These are phyloP conservation scores for Septoria linicola DNA, from an alignment of 2,329 filamentous ascomycete species.

Conservation along the genomic window DNA sequence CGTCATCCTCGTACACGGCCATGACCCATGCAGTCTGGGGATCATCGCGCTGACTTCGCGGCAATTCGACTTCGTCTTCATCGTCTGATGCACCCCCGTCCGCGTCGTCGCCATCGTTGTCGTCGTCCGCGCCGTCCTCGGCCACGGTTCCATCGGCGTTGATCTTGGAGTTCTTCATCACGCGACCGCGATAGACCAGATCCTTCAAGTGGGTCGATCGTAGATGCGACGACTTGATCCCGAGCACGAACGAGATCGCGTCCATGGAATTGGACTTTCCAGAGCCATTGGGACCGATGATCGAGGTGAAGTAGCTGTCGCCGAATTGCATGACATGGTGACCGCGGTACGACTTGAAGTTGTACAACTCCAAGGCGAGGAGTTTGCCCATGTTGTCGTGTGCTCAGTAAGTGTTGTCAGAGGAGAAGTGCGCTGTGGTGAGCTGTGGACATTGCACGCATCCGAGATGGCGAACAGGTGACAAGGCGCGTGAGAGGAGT, in stretches of 20 bases:
- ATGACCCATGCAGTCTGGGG: constrained; percentile 98
- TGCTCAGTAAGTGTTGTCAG: not conserved
- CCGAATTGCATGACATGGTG: constrained; percentile 93
- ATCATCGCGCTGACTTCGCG: constrained; percentile 68
- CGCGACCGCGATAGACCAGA: constrained; percentile 90
- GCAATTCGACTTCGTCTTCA: constrained; percentile 52
- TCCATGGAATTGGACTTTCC: constrained; percentile 99
- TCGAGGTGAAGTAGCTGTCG: constrained; percentile 98
- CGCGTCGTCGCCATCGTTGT: constrained; percentile 56
- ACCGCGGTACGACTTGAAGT: constrained; percentile 99
- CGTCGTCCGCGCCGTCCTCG: constrained; percentile 41
- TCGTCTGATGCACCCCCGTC: constrained; percentile 47
- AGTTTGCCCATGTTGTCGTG: constrained; percentile 82
- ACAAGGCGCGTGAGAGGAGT: too few species aligned
- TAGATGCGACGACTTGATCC: constrained; percentile 97
- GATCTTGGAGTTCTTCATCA: constrained; percentile 87
- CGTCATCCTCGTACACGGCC: constrained; percentile 98
- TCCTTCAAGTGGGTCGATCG: constrained; percentile 92
- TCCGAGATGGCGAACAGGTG: not conserved
- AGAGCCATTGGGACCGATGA: constrained; percentile 98
- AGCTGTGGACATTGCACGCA: not conserved
- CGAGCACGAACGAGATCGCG: constrained; percentile 96
- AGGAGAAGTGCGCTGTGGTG: not conserved
- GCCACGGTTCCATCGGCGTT: constrained; percentile 83
- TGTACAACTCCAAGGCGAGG: constrained; percentile 89